Base-by-base conservation (phyloP, 1,139 yeast genomes). In the Yamadazyma songkhlaensis region DNA sequence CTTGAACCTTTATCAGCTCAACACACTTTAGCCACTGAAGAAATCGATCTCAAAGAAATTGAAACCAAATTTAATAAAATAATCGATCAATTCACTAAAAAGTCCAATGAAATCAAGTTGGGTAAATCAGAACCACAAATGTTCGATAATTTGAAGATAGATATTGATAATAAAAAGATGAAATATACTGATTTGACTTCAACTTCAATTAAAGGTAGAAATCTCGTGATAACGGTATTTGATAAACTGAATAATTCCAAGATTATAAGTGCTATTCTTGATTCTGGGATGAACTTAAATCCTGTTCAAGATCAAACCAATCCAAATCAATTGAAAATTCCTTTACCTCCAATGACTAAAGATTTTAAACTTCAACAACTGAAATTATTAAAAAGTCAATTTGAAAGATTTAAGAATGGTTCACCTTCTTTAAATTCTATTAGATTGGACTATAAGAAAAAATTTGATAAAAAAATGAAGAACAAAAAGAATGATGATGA, bases 251-350 rank as follows among this genome's bases (percentile, higher is more conserved):
- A 86, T 48, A 73, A 79, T 21, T 84, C 86, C 52, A 72, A 76
- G 44, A 76, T 90, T 21, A 72, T 84, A 33, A 80, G 87, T 42
- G 72, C 89, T 0, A 80, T 90, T 29, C 59, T 88, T 43, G 83
- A 77, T 2, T 71, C 90, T 0, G 77, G 77, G 9, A 61, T 87
- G 55, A 85, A 86, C 50, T 63, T 90, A 67, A 87, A 84, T 43
- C 95, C 97, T 1, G 89, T 84, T 51, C 68, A 71, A 20, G 90
- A 87, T 45, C 77, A 86, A 2, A 64, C 77, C 37, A 85, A 84
- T 53, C 80, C 80, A 35, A 95, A 85, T 57, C 73, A 83, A 27
- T 66, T 90, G 53, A 81, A 79, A 48, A 81, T 88, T 9, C 79
- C 88, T 1, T 66, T 88, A 42, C 95, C 95, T 24, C 82, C 88